phyloP scores from a whole-genome alignment of 495 filamentous ascomycete genomes.

The Massariosphaeria phaeospora region DNA sequence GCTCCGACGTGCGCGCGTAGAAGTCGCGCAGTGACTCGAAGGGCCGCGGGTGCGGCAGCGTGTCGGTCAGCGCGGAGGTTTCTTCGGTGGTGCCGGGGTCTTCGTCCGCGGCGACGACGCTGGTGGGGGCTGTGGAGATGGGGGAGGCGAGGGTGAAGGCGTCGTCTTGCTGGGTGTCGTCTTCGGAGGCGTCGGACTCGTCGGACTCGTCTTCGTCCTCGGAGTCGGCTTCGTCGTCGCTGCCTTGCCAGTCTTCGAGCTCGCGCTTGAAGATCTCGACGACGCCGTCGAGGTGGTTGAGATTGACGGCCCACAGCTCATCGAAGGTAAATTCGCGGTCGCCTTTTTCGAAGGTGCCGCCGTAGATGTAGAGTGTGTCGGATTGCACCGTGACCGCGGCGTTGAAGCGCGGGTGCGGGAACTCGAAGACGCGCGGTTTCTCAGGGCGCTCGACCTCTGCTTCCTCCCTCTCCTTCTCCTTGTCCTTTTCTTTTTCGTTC shows the following conservation, averaged over 20 bases:
- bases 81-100: conserved; percentile 43
- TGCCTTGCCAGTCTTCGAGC: conserved; percentile 76
- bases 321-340: conserved; percentile 93
- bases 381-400: conserved; percentile 84
- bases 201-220: conserved; percentile 61
- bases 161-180: conserved; percentile 63
- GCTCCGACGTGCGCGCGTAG: conserved; percentile 77
- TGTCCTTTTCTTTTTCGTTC: conserved; percentile 37
- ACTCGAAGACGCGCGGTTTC: conserved; percentile 57
- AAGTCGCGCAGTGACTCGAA: conserved; percentile 92
- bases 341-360: conserved; percentile 90
- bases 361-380: conserved; percentile 86
- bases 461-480: conserved; percentile 49
- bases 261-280: conserved; percentile 81
- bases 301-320: conserved; percentile 84
- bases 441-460: conserved; percentile 48
- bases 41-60: conserved; percentile 65
- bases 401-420: conserved; percentile 86
- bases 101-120: conserved; percentile 41
- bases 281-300: conserved; percentile 87
- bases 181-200: conserved; percentile 63
- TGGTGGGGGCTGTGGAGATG: conserved; percentile 35
- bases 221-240: conserved; percentile 42
- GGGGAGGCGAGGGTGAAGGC: conserved; percentile 35
- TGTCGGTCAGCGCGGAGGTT: conserved; percentile 50